These are phyloP conservation scores for Chrysoporthe cubensis DNA, from an alignment of 2,329 filamentous ascomycete genomes.

Conservation along the genomic window DNA sequence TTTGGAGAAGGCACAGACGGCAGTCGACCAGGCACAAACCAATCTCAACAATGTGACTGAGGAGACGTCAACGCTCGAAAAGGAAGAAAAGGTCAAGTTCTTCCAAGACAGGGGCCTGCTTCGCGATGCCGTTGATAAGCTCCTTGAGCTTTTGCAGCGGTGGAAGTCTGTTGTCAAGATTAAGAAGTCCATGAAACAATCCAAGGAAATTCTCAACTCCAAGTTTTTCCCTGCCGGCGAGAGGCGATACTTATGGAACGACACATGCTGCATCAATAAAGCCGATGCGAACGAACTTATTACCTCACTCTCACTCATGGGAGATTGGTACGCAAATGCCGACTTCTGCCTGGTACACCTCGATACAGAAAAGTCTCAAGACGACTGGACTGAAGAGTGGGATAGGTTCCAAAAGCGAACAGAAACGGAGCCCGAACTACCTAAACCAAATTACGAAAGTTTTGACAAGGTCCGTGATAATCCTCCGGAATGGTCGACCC, in stretches of 20 bases:
- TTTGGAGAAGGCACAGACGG: neutral
- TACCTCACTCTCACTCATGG: neutral
- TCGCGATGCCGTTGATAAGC: neutral
- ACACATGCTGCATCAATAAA: slow-evolving; percentile 4
- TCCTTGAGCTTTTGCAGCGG: neutral
- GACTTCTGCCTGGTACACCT: slow-evolving; percentile 2
- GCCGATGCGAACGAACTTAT: neutral
- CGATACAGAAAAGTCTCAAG: neutral
- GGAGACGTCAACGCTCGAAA: neutral
- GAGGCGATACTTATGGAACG: neutral
- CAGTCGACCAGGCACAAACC: neutral
- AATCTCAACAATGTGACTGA: neutral
- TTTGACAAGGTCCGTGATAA: neutral
- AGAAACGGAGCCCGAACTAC: neutral
- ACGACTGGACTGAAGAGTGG: neutral
- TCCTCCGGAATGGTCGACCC: neutral
- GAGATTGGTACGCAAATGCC: slow-evolving; percentile 1
- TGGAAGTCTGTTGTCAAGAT: slow-evolving; percentile 3
- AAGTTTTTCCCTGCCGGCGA: neutral
- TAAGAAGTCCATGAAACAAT: neutral
- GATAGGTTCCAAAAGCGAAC: neutral
- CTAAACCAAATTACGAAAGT: neutral
- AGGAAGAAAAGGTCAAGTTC: neutral
- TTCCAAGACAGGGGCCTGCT: neutral
- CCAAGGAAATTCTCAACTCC: neutral